Percentiles rank a stretch among this genome's conserved stretches.
These are phyloP conservation scores for Rhododendron henanense DNA, from an alignment of 148 eudicot species.

Conservation along the genomic window DNA sequence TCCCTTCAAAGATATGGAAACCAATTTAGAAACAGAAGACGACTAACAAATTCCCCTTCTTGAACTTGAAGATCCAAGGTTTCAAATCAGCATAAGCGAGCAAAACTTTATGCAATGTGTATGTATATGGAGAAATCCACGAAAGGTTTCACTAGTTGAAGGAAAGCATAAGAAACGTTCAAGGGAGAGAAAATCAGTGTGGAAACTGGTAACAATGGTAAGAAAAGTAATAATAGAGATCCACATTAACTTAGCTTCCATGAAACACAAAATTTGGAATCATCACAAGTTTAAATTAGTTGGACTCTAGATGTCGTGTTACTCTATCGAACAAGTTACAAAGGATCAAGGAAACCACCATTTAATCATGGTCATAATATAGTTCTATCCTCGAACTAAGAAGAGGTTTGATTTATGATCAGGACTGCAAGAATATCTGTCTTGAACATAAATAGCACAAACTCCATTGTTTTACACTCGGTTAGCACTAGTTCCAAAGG, in stretches of 20 bases:
- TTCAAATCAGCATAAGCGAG: neutral
- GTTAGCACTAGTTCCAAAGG: neutral
- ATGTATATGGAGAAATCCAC: neutral
- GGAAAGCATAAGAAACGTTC: slow-evolving; percentile 4
- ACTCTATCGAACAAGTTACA: neutral
- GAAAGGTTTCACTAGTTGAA: neutral
- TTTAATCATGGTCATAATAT: neutral
- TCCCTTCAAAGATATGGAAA: slow-evolving; percentile 42
- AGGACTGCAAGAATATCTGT: neutral
- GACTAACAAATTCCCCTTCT: neutral
- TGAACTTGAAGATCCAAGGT: neutral
- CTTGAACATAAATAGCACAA: neutral
- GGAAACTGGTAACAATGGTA: neutral
- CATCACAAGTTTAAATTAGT: neutral
- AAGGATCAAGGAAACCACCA: slow-evolving; percentile 6
- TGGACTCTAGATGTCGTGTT: neutral
- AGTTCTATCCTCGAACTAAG: neutral
- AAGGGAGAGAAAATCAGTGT: neutral
- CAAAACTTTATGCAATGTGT: neutral
- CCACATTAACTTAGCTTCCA: neutral
- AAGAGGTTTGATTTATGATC: neutral
- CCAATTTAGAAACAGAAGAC: slow-evolving; percentile 4
- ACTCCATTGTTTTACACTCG: neutral
- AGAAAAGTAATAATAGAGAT: neutral
- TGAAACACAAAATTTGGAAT: neutral